Evolutionary conservation across 2,329 filamentous ascomycete species (phyloP), one percentile per base, ranked within the genome.

Genomic region (Tolypocladium paradoxum): DNA sequence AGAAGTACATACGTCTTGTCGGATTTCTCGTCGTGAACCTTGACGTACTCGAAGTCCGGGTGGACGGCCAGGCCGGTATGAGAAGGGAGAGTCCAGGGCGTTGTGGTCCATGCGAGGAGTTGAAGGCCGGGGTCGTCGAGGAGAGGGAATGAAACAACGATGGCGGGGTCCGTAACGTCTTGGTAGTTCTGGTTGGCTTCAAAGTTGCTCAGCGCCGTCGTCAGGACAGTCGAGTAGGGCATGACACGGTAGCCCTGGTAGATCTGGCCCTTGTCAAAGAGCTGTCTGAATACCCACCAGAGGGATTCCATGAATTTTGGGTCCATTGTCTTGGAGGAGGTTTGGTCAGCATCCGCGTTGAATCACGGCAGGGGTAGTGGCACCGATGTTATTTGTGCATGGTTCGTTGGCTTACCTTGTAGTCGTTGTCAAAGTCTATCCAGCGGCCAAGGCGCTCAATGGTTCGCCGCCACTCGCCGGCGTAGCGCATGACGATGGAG

Each of bases 381-480:
- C 3, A 11, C 1, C 4, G 8, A 29, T 14, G 29, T 45, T 11
- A 11, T 29, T n/a, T 27, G 16, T 6, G 40, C 24, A 29, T n/a
- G 16, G 4, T 27, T 27, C 22, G 24, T 16, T 4, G 7, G 4
- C 66, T 58, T 64, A 84, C 84, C 82, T 96, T 96, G 76, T 95
- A 96, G 68, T 96, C 90, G 62, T 95, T 93, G 70, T 97, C 92
- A 62, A 97, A 96, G 71, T 96, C 92, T 63, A 96, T 93, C 92
- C 92, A 97, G 54, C 92, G 85, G 53, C 92, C 92, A 40, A 97
- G 73, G 56, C 92, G 79, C 65, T 95, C 90, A 62, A 96, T 87
- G 29, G 90, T 95, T 57, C 83, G 74, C 63, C 90, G 82, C 92
- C 92, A 97, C 68, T 96, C 92, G 18, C 77, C 70, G 12, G 90